Evolutionary conservation across 2,329 filamentous ascomycete species (phyloP), one percentile per base, ranked within the genome.

Genomic region (Camptophora hylomeconis): DNA sequence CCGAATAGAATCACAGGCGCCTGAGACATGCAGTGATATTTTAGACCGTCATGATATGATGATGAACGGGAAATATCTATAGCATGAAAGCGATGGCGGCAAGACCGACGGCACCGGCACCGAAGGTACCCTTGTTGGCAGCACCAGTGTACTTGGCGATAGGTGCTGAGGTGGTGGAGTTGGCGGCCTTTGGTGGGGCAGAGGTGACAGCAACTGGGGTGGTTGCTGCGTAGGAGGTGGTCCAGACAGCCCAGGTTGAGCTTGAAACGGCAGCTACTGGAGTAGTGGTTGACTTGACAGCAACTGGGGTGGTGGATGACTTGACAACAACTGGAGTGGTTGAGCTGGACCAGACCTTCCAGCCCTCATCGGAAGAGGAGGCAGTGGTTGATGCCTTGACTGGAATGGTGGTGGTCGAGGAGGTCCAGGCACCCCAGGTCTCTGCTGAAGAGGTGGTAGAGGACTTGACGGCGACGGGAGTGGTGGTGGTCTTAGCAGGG

Each of bases 21-120:
- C n/a, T n/a, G n/a, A n/a, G n/a, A n/a, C n/a, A n/a, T n/a, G n/a
- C n/a, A n/a, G n/a, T n/a, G n/a, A n/a, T n/a, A n/a, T n/a, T n/a
- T n/a, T n/a, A n/a, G n/a, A n/a, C n/a, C n/a, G n/a, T n/a, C 22
- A 25, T 17, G 29, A 12, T 15, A 20, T 24, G 29, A 11, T 26
- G 26, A 31, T 31, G 29, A 20, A n/a, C 29, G 26, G 29, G 23
- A 26, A 24, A 31, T 24, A 26, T 26, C 26, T 31, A 31, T 24
- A 31, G 14, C 29, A 31, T 31, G 29, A 31, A 31, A 24, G 29
- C 29, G 26, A 31, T 26, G 29, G 29, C 29, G 22, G 29, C 29
- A 15, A 31, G 29, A 31, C 29, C 29, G 12, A 24, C 29, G 22
- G 29, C 29, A 26, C 29, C 29, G 29, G 26, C 26, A 15, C 17